Evolutionary conservation across 2,329 filamentous ascomycete species (phyloP).

Genomic region (Fusarium nygamai): DNA sequence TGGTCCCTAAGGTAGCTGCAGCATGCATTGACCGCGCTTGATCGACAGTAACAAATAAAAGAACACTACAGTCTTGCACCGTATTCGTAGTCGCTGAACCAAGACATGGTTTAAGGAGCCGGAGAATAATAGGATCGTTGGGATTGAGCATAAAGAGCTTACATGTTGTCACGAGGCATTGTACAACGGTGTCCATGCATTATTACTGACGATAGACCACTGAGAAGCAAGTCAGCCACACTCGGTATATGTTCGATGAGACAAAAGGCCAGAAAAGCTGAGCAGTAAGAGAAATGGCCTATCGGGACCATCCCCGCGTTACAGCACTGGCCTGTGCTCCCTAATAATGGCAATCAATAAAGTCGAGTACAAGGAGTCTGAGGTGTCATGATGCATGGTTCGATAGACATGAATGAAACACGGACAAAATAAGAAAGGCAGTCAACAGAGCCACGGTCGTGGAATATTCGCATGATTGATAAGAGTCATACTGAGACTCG

Average conservation of each 20-base stretch:
- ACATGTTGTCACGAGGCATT: slow-evolving; percentile 17
- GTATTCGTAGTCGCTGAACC: slow-evolving; percentile 1
- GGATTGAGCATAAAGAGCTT: slow-evolving; percentile 24
- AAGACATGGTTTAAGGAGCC: slow-evolving; percentile 34
- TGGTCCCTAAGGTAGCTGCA: not conserved
- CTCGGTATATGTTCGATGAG: slow-evolving; percentile 13
- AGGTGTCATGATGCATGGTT: slow-evolving; percentile 26
- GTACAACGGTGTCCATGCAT: slow-evolving; percentile 8
- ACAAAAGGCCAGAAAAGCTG: slow-evolving; percentile 11
- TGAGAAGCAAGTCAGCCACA: slow-evolving; percentile 6
- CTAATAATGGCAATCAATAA: slow-evolving; percentile 18
- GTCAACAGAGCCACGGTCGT: slow-evolving; percentile 17
- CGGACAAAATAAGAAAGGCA: slow-evolving; percentile 15
- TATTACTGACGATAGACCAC: slow-evolving; percentile 28
- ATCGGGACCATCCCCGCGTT: slow-evolving; percentile 39
- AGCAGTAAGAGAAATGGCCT: slow-evolving; percentile 16
- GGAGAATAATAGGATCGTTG: slow-evolving; percentile 17
- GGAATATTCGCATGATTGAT: slow-evolving; percentile 15
- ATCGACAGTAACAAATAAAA: not conserved
- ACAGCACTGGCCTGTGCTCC: slow-evolving; percentile 20
- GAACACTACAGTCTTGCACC: not conserved
- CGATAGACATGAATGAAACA: slow-evolving; percentile 10
- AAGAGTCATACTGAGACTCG: slow-evolving; percentile 11
- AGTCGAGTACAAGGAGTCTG: slow-evolving; percentile 3
- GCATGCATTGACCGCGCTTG: not conserved